These are phyloP conservation scores for Diplocarpon mali DNA, from an alignment of 2,329 filamentous ascomycete genomes.

Conservation along the genomic window DNA sequence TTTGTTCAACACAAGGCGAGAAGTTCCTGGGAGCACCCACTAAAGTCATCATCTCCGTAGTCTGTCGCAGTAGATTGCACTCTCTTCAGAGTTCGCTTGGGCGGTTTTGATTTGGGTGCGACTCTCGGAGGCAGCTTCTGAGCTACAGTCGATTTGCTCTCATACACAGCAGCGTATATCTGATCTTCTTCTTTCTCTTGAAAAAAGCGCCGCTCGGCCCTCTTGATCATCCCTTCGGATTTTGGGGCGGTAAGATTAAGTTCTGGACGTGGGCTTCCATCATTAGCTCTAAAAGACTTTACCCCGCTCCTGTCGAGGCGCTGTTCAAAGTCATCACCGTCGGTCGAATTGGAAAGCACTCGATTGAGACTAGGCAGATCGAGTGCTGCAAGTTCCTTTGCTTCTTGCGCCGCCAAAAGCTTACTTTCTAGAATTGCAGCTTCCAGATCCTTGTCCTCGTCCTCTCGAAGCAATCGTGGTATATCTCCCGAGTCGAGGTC, in stretches of 20 bases:
- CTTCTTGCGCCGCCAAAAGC: neutral
- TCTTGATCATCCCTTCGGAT: neutral
- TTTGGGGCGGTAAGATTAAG: too few species aligned
- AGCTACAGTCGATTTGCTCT: conserved; percentile 1
- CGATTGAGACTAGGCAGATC: neutral
- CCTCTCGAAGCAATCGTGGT: conserved; percentile 22
- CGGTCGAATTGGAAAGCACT: neutral
- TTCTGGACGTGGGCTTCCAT: too few species aligned
- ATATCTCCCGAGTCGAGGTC: neutral
- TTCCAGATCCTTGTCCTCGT: conserved; percentile 19
- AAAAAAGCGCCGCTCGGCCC: conserved; percentile 15
- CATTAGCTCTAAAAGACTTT: neutral
- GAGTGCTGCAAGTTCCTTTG: neutral
- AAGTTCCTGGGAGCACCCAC: conserved; percentile 18
- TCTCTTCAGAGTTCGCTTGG: conserved; percentile 10
- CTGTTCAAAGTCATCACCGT: neutral
- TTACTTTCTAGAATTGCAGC: conserved; percentile 8
- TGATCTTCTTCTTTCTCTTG: conserved; percentile 24
- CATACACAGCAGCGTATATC: neutral
- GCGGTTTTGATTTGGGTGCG: neutral
- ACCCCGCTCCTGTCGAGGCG: neutral
- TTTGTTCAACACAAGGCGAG: conserved; percentile 11
- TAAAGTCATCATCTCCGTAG: conserved; percentile 26
- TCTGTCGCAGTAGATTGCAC: conserved; percentile 17
- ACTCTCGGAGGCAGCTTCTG: neutral